These are phyloP conservation scores for Dentiscutata heterogama DNA, from an alignment of 371 early-diverging fungal genomes.

Conservation along the genomic window DNA sequence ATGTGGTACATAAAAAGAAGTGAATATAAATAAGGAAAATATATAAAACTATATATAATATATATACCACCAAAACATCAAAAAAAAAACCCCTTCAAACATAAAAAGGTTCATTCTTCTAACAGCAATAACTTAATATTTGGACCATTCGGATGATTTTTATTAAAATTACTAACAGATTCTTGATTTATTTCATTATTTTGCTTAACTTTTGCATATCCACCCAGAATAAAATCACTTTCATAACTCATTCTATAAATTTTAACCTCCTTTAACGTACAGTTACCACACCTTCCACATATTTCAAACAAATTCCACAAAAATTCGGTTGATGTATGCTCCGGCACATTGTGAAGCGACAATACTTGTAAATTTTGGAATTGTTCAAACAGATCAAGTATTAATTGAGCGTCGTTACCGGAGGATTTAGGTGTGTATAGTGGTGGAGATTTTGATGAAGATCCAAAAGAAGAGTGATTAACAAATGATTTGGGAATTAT, in stretches of 20 bases:
- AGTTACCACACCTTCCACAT: neutral
- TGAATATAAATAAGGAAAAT: too few relatives aligned
- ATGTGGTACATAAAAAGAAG: too few relatives aligned
- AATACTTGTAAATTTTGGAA: neutral
- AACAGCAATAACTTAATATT: slow-evolving; percentile 9
- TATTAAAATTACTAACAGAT: neutral
- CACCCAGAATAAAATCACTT: slow-evolving; percentile 33
- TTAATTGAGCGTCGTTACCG: neutral
- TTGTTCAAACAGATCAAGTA: neutral
- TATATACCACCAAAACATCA: too few relatives aligned
- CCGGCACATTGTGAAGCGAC: neutral
- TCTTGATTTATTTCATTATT: neutral
- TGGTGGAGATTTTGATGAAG: neutral
- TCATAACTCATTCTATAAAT: slow-evolving; percentile 18
- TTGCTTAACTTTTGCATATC: neutral
- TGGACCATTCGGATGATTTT: neutral
- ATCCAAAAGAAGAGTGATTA: neutral
- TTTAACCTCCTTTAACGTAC: neutral
- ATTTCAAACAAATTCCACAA: neutral
- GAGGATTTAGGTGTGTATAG: neutral
- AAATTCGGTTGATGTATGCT: neutral
- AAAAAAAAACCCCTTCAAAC: too few relatives aligned
- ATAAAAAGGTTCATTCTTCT: neutral
- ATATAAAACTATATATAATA: too few relatives aligned
- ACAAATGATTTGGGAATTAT: neutral